These are phyloP conservation scores for Trypanosomatidae sp. DNA, from an alignment of 208 protist genomes.

Conservation along the genomic window DNA sequence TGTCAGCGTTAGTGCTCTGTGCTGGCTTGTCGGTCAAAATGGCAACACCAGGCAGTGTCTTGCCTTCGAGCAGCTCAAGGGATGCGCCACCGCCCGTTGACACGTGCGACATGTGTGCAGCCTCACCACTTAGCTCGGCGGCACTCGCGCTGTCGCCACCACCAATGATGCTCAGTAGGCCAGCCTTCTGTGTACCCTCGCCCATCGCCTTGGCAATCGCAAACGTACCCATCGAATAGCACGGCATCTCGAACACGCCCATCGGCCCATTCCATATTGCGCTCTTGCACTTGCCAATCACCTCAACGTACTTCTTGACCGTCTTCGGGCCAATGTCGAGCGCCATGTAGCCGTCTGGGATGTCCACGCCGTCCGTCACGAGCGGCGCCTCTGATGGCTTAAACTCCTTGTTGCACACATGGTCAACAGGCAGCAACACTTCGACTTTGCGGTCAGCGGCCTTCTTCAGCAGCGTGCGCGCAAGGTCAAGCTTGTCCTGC, in stretches of 20 bases:
- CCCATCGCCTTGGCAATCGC: constrained; percentile 74
- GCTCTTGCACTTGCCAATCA: constrained; percentile 80
- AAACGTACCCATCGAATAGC: constrained; percentile 91
- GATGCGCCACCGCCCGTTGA: constrained; percentile 98
- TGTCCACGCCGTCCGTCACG: constrained; percentile 52
- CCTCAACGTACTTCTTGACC: constrained; percentile 55
- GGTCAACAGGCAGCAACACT: constrained; percentile 96
- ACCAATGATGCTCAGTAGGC: constrained; percentile 85
- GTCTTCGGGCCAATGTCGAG: constrained; percentile 95
- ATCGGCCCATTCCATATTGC: constrained; percentile 97
- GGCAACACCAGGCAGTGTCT: constrained; percentile 85
- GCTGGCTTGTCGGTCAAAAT: constrained; percentile 54
- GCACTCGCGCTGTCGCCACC: constrained; percentile 97
- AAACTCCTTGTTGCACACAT: constrained; percentile 92
- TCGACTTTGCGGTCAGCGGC: constrained; percentile 93
- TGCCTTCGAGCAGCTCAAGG: constrained; percentile 98
- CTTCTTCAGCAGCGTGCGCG: constrained; percentile 87
- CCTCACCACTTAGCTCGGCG: constrained; percentile 79
- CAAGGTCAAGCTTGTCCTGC: constrained; percentile 64
- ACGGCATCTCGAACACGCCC: constrained; percentile 97
- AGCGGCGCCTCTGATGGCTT: constrained; percentile 46
- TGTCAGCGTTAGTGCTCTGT: too few species aligned
- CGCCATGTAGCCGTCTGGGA: constrained; percentile 86
- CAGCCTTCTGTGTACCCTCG: constrained; percentile 37
- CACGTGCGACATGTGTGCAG: constrained; percentile 94